Conservation (phyloP, 495 filamentous ascomycete species). For the Thermothielavioides terrestris region DNA sequence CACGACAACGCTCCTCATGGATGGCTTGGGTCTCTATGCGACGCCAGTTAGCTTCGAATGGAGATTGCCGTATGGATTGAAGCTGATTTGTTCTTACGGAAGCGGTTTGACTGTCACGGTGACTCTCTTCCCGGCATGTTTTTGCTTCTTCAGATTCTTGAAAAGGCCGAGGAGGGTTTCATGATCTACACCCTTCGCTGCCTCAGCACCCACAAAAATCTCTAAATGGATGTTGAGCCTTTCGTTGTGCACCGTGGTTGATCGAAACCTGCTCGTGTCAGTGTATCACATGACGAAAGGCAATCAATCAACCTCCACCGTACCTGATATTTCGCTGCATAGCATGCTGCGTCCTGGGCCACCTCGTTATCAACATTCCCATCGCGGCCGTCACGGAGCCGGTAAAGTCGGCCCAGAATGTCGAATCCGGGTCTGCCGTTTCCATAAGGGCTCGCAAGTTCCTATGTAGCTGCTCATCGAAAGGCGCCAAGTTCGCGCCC, state of each 20-base stretch:
- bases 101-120: constrained; percentile 11
- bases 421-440: constrained; percentile 23
- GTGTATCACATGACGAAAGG: background rate
- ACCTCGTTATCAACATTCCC: constrained; percentile 26
- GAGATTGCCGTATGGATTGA: background rate
- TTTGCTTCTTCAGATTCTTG: constrained; percentile 23
- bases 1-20: background rate
- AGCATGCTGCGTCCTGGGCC: constrained; percentile 16
- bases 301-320: constrained; percentile 7
- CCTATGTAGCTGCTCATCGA: constrained; percentile 33
- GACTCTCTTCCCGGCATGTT: constrained; percentile 20
- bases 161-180: constrained; percentile 23
- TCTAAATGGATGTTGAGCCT: constrained; percentile 25
- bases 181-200: constrained; percentile 15
- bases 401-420: constrained; percentile 39
- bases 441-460: constrained; percentile 32
- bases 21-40: background rate
- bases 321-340: constrained; percentile 26
- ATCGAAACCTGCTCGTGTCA: constrained; percentile 19
- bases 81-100: background rate
- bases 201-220: constrained; percentile 21
- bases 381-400: constrained; percentile 32
- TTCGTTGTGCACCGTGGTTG: constrained; percentile 17
- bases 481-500: constrained; percentile 52
- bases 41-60: background rate